These are phyloP conservation scores for Tolypocladium amazonense DNA, from an alignment of 2,329 filamentous ascomycete genomes.

Conservation along the genomic window DNA sequence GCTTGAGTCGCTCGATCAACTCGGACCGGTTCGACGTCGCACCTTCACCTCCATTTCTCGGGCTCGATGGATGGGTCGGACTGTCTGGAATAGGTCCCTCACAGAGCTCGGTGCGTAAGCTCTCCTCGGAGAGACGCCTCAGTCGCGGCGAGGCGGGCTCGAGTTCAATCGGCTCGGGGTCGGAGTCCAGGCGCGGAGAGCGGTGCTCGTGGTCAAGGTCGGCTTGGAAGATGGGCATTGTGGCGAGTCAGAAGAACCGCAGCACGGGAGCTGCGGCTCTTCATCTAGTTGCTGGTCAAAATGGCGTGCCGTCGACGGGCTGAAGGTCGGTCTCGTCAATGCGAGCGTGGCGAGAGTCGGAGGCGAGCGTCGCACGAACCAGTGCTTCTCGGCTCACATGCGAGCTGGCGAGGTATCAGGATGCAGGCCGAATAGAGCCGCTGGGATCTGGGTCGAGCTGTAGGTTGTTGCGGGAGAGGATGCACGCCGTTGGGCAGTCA, in stretches of 20 bases:
- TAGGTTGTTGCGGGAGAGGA: neutral
- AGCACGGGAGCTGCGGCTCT: constrained; percentile 17
- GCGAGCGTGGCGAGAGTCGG: neutral
- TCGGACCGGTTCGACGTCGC: constrained; percentile 56
- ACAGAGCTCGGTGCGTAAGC: constrained; percentile 49
- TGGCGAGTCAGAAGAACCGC: constrained; percentile 17
- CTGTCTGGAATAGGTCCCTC: constrained; percentile 43
- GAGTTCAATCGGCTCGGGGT: constrained; percentile 9
- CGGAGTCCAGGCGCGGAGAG: constrained; percentile 9
- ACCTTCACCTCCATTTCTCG: constrained; percentile 12
- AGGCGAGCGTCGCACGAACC: neutral
- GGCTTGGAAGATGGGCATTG: constrained; percentile 50
- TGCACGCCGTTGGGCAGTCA: neutral
- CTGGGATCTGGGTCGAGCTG: neutral
- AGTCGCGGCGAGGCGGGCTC: constrained; percentile 7
- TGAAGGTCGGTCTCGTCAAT: neutral
- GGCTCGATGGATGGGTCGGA: constrained; percentile 16
- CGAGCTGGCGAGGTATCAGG: neutral
- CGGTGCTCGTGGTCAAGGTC: constrained; percentile 28
- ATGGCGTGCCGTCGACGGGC: neutral
- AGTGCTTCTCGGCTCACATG: neutral
- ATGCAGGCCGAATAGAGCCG: neutral
- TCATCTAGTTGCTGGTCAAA: constrained; percentile 5
- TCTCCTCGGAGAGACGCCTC: constrained; percentile 43
- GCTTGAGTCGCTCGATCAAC: constrained; percentile 77